Evolutionary conservation across 176 grass and related monocot species (phyloP), one percentile per base, ranked within the genome.

Genomic region (Rhynchospora tenuis): DNA sequence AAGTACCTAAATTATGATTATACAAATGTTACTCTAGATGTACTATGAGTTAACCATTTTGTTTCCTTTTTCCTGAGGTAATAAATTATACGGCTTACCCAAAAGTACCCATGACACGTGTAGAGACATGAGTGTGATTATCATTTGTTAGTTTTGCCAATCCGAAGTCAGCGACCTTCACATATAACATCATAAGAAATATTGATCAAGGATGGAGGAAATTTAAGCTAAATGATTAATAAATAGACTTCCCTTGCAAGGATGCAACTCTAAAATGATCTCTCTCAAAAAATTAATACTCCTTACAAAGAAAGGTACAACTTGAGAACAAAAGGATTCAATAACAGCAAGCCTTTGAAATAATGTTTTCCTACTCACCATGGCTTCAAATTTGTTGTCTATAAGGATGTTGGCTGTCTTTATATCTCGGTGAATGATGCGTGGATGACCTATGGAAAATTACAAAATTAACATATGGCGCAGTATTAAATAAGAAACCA

Each of bases 341-440:
- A 28, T 42, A 16, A 52, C 52, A 31, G 7, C 12, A 76, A 54
- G 11, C 9, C 7, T 10, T 51, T 51, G 48, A 16, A 8, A 76
- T 5, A 62, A 45, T 26, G 29, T 82, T 82, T 14, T 66, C 1
- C 10, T 16, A 17, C 61, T 56, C 83, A 93, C 92, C 92, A 90
- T 91, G 1, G 89, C 92, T 55, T 91, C 92, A 84, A 90, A 94
- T 55, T 91, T 91, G 24, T 60, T 15, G 64, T 94, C 92, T 19
- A 94, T 80, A 67, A 94, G 92, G 57, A 94, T 94, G 81, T 94
- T 94, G 11, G 92, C 79, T 0, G 89, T 88, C 29, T 94, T 94
- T 83, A 94, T 85, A 57, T 94, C 92, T 7, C 92, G 92, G 22
- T 94, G 92, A 84, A 94, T 94, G 44, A 94, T 94, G 56, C 87